Base-by-base conservation (phyloP, 129 eudicot species). In the Ambrosia artemisiifolia region DNA sequence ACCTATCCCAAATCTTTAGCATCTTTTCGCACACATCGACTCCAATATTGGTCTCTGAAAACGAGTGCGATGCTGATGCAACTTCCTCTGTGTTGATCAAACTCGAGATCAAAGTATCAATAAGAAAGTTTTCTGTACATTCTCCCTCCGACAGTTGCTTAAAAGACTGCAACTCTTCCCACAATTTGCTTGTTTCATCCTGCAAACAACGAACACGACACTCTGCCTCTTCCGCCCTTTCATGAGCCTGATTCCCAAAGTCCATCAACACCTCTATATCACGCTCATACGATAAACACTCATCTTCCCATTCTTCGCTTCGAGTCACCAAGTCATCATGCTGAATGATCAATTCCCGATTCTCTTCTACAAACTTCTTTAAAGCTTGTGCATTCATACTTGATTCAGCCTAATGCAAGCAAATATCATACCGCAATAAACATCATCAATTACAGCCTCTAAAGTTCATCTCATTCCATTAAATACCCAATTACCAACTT, bases 251-350 rank as follows among this genome's bases (percentile, higher is more conserved):
- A 13, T 92, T 85, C 6, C 89, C 91, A 33, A 92, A 88, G 32
- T 92, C 92, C 96, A 87, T 85, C 63, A 92, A 76, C 11, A 84
- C 91, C 54, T 89, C 95, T 5, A 86, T 80, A 72, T 89, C 96
- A 8, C 47, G 82, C 44, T 83, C 89, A 60, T 87, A 87, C 72
- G 83, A 77, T 3, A 82, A 72, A 72, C 96, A 83, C 73, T 83
- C 95, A 47, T 74, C 63, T 81, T 89, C 96, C 96, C 77, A 86
- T 66, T 77, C 85, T 32, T 35, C 65, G 62, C 90, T 65, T 77
- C 80, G 79, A n/a, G n/a, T 68, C 78, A 89, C 57, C 81, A 92
- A 75, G 46, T 81, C 76, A 19, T 63, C 67, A 42, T 87, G 80
- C 54, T 89, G 85, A 47, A 19, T 43, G 2, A 89, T 91, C 69